Evolutionary conservation across 2,329 filamentous ascomycete genomes (phyloP), one percentile per base, ranked within the genome.

Genomic region (Neofusicoccum cordaticola): DNA sequence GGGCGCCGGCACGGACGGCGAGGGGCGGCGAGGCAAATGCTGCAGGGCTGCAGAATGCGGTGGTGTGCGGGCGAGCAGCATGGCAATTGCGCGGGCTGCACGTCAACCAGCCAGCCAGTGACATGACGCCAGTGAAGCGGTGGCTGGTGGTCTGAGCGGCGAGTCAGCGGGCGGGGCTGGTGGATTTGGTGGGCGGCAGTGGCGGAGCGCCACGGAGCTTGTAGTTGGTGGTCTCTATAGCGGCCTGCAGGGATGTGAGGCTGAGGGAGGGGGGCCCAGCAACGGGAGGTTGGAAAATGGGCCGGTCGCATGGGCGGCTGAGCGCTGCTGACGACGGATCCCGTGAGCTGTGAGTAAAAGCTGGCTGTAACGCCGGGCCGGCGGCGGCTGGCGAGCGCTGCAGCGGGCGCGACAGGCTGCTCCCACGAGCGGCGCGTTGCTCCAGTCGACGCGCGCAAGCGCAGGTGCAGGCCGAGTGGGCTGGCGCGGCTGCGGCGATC

Each of bases 151-250:
- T 60, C 42, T 60, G 56, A 60, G 56, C 42, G 53, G 31, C 56
- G 56, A 60, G 56, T 60, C 56, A 60, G 42, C 42, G n/a, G 13
- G 56, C 56, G 56, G 56, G 56, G 56, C 56, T 48, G 56, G 56
- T 60, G 56, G 56, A 47, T 47, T 12, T 13, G 56, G n/a, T 17
- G 56, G 31, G 31, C 56, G 56, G 56, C 42, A 60, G 56, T 60
- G 56, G 56, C 56, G 56, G 56, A 35, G 53, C 56, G 56, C 56
- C 56, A 60, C 42, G 56, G 56, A 60, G 56, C 56, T 60, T 60
- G 56, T 60, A 45, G 56, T 60, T 60, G 56, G 56, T 27, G 22
- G 31, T 19, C n/a, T 11, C n/a, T 45, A 44, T 44, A 17, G 39
- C 19, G 8, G 39, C 31, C 56, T 22, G 56, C 56, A 60, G 56